phyloP scores from a whole-genome alignment of 192 early-diverging fungal species.

The Gonapodya prolifera region DNA sequence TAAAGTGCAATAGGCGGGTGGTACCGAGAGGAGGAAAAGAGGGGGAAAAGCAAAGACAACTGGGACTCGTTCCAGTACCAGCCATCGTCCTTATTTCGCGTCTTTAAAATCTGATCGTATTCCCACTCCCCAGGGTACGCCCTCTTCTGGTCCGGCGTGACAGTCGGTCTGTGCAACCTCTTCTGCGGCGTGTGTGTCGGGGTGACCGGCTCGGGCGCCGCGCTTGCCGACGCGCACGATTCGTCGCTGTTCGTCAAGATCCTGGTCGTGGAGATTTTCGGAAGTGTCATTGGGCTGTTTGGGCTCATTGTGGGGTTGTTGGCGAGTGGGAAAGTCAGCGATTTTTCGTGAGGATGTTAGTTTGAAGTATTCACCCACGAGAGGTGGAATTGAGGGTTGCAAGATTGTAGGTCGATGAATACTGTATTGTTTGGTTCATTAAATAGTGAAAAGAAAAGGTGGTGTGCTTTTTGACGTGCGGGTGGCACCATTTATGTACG shows the following conservation, averaged over 20 bases:
- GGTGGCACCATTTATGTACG: too few species aligned
- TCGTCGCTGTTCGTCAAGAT: conserved; percentile 92
- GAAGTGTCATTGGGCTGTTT: conserved; percentile 88
- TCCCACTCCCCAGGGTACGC: conserved; percentile 47
- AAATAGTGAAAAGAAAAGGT: too few species aligned
- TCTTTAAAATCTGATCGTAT: neutral
- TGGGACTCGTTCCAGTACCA: too few species aligned
- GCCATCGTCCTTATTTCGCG: too few species aligned
- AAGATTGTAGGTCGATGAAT: too few species aligned
- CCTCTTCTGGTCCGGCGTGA: conserved; percentile 90
- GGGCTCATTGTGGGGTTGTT: conserved; percentile 90
- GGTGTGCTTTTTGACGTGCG: too few species aligned
- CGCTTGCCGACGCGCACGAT: conserved; percentile 93
- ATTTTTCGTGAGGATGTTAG: neutral
- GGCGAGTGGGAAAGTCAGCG: conserved; percentile 1
- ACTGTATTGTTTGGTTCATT: too few species aligned
- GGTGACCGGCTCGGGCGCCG: conserved; percentile 82
- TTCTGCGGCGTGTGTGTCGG: conserved; percentile 90
- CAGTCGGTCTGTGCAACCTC: conserved; percentile 87
- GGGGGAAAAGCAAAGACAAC: too few species aligned
- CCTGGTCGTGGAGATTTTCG: conserved; percentile 94
- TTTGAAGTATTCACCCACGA: too few species aligned
- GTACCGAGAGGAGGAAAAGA: too few species aligned
- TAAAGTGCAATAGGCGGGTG: too few species aligned
- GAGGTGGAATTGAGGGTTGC: too few species aligned